Conservation (phyloP, 2,329 filamentous ascomycete species). For the Aspergillus luchuensis region DNA sequence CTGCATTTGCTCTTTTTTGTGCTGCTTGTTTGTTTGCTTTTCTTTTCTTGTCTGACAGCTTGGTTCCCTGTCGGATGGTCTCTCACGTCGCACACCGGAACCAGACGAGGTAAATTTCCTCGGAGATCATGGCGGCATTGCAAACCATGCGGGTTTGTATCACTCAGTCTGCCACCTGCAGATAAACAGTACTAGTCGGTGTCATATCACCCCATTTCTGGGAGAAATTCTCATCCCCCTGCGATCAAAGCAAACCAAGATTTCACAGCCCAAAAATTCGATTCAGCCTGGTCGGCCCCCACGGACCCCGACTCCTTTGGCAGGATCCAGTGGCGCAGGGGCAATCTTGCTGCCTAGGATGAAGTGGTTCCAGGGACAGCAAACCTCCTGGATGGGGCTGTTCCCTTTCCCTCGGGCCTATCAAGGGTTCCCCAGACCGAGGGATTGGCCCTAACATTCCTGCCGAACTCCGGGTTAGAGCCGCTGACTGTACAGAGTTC, state of each 20-base stretch:
- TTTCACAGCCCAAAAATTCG: not conserved
- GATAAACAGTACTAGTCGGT: no score
- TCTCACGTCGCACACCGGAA: not conserved
- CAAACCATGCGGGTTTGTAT: no score
- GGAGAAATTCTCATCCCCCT: not conserved
- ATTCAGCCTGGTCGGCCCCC: not conserved
- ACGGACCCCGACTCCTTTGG: no score
- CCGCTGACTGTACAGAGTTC: not conserved
- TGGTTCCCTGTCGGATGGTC: not conserved
- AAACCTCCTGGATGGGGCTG: not conserved
- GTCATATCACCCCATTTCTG: no score
- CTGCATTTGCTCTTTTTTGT: not conserved
- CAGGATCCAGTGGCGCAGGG: not conserved
- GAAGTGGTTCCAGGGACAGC: not conserved
- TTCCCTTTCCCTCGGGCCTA: not conserved
- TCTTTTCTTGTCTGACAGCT: not conserved
- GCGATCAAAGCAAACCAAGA: not conserved
- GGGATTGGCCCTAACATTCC: not conserved
- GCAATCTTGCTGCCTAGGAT: slow-evolving; percentile 3
- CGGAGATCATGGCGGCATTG: no score
- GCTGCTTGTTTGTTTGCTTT: not conserved
- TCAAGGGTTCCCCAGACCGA: not conserved
- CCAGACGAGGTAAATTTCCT: no score
- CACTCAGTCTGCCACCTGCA: no score
- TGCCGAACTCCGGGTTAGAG: not conserved